Evolutionary conservation across 2,329 filamentous ascomycete species (phyloP).

Genomic region (Pochonia chlamydosporia): DNA sequence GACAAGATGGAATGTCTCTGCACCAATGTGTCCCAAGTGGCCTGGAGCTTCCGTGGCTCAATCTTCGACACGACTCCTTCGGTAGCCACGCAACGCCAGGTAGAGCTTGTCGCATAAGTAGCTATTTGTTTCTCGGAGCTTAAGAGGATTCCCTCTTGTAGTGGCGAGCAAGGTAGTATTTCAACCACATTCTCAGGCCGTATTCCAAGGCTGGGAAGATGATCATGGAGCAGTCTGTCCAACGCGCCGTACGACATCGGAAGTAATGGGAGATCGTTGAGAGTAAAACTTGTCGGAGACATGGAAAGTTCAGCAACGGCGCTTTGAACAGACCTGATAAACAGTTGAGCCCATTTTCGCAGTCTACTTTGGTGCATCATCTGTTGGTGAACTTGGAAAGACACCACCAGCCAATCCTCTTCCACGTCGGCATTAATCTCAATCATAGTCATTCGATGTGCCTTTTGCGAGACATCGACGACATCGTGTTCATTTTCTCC

Average conservation of each 20-base stretch:
- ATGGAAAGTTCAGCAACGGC: neutral
- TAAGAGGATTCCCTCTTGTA: constrained; percentile 4
- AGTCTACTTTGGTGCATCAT: constrained; percentile 8
- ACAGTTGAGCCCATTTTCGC: constrained; percentile 3
- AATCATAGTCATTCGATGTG: constrained; percentile 5
- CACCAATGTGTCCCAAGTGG: neutral
- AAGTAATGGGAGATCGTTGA: constrained; percentile 1
- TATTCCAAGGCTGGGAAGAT: neutral
- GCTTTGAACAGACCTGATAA: neutral
- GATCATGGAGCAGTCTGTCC: neutral
- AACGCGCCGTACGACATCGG: neutral
- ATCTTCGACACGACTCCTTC: neutral
- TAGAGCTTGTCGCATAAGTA: neutral
- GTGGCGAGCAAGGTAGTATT: constrained; percentile 3
- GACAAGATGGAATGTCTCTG: constrained; percentile 5
- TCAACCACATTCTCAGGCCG: neutral
- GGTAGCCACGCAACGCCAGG: neutral
- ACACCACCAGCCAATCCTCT: constrained; percentile 4
- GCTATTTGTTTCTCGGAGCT: neutral
- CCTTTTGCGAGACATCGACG: constrained; percentile 4
- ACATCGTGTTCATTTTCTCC: neutral
- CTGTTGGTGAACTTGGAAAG: constrained; percentile 6
- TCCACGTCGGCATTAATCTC: constrained; percentile 9
- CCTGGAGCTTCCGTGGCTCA: neutral
- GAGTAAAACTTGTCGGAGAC: neutral